phyloP scores from a whole-genome alignment of 129 eudicot species.

The Lactuca saligna region DNA sequence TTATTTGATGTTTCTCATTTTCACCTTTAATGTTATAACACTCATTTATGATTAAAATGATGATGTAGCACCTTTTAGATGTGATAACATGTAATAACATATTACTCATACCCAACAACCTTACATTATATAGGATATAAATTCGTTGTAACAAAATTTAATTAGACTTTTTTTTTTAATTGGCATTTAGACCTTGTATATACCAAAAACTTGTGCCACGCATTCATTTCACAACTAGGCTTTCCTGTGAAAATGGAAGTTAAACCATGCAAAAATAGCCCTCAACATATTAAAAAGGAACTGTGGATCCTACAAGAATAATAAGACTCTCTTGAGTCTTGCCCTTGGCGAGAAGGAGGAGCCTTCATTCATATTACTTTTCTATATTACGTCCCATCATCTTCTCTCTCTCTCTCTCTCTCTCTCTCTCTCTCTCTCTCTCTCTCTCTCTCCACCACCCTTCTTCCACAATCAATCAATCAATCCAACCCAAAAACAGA shows the following conservation, averaged over 20 bases:
- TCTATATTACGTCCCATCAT: conserved; percentile 45
- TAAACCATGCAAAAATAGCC: conserved; percentile 27
- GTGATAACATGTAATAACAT: too few relatives aligned
- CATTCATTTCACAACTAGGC: background rate
- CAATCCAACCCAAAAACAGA: conserved; percentile 21
- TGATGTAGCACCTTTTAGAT: too few relatives aligned
- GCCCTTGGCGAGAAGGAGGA: conserved; percentile 22
- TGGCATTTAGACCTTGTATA: background rate
- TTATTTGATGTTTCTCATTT: too few relatives aligned
- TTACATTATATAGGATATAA: too few relatives aligned
- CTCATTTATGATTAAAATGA: too few relatives aligned
- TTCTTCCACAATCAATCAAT: conserved; percentile 26
- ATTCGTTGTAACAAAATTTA: too few relatives aligned
- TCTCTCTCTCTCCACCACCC: conserved; percentile 11
- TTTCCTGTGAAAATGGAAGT: conserved; percentile 6
- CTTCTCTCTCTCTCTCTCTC: conserved; percentile 15
- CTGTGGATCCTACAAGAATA: conserved; percentile 39
- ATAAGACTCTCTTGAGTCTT: conserved; percentile 17
- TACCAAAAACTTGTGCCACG: background rate
- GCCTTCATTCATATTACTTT: conserved; percentile 44
- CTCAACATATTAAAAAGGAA: conserved; percentile 7
- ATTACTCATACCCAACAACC: too few relatives aligned
- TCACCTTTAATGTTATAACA: too few relatives aligned
- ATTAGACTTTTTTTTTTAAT: background rate
- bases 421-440: conserved; percentile 7